phyloP scores from a whole-genome alignment of 106 monocot genomes.

The Phalaenopsis equestris region DNA sequence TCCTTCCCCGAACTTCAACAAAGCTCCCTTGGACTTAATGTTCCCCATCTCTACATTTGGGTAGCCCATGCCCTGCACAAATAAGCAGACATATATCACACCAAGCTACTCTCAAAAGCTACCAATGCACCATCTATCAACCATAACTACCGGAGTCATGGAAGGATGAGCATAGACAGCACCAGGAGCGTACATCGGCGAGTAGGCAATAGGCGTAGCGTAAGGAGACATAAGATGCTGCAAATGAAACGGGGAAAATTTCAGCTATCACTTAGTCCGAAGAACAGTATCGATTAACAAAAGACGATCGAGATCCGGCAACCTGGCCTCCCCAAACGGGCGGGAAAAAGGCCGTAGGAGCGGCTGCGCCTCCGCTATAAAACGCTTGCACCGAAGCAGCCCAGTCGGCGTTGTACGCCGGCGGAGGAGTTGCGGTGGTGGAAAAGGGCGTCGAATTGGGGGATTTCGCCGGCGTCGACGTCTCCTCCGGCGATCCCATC shows the following conservation, averaged over 20 bases:
- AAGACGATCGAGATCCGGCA: not conserved
- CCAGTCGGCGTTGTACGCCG: not conserved
- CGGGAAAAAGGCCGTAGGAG: constrained; percentile 10
- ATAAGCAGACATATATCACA: not conserved
- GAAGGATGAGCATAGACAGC: constrained; percentile 26
- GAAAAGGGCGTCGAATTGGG: not conserved
- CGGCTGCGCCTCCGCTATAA: constrained; percentile 1
- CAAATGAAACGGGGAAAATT: not conserved
- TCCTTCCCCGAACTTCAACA: constrained; percentile 13
- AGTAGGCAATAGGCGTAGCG: constrained; percentile 30
- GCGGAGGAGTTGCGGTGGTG: not conserved
- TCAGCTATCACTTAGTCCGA: not conserved
- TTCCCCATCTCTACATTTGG: constrained; percentile 10
- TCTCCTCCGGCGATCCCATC: constrained; percentile 8
- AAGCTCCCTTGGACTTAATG: constrained; percentile 13
- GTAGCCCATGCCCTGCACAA: constrained; percentile 31
- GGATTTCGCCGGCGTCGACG: not conserved
- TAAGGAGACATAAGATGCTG: constrained; percentile 31
- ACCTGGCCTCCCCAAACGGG: constrained; percentile 18
- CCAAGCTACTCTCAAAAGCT: not conserved
- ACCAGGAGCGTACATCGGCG: constrained; percentile 23
- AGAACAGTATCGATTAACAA: not conserved
- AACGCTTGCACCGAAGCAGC: constrained; percentile 2
- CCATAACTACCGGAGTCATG: constrained; percentile 8
- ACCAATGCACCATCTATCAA: not conserved